Evolutionary conservation across 2,329 filamentous ascomycete species (phyloP).

Genomic region (Cadophora gregata): DNA sequence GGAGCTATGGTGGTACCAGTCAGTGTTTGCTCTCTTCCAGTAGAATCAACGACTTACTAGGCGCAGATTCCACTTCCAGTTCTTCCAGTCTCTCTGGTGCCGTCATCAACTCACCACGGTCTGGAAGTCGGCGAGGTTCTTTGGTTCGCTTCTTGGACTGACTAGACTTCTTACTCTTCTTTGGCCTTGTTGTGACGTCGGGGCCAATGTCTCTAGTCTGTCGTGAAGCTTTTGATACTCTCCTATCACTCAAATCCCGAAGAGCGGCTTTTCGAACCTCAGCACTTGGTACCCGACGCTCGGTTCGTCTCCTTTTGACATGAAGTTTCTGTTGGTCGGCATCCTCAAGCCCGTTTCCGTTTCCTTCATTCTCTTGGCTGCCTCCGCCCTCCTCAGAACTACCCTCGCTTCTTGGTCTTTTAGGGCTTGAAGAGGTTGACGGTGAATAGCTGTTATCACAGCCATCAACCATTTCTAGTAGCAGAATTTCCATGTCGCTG

Average conservation of each 20-base stretch:
- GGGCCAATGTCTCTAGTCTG: background rate
- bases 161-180: background rate
- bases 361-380: background rate
- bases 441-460: background rate
- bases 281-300: slow-evolving; percentile 15
- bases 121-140: slow-evolving; percentile 31
- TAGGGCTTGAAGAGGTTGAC: background rate
- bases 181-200: background rate
- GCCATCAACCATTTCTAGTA: background rate
- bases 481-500: background rate
- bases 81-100: slow-evolving; percentile 23
- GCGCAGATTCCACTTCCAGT: slow-evolving; percentile 19
- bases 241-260: slow-evolving; percentile 11
- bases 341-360: background rate
- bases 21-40: background rate
- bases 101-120: slow-evolving; percentile 31
- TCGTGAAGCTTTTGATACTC: slow-evolving; percentile 1
- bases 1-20: slow-evolving; percentile 17
- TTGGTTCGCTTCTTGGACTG: slow-evolving; percentile 20
- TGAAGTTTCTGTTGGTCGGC: background rate
- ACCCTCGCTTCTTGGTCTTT: background rate
- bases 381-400: background rate
- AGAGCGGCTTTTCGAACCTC: slow-evolving; percentile 14
- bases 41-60: slow-evolving; percentile 16
- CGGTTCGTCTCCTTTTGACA: slow-evolving; percentile 22